Evolutionary conservation across 768 basidiomycete species (phyloP), one percentile per base, ranked within the genome.

Genomic region (Mrakia blollopis): DNA sequence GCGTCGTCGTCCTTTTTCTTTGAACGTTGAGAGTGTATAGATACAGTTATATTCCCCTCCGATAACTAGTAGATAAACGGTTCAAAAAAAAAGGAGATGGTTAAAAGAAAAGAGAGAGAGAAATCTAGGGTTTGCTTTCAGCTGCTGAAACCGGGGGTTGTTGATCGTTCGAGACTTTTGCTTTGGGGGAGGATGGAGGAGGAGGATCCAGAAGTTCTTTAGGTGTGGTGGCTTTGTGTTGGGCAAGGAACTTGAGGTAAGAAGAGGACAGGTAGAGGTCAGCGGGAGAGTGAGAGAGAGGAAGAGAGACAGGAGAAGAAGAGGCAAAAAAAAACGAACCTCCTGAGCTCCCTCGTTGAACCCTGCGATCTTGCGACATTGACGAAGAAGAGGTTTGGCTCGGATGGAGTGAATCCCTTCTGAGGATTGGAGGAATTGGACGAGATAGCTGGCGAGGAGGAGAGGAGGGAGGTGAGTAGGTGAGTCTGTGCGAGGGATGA

Each of bases 331-430:
- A 5, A 25, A 32, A 71, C 69, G 47, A 71, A 71, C 69, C 44
- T 52, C 69, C 41, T 71, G 44, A 5, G 69, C 69, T n/a, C 28
- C 44, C 47, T 71, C 44, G 44, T 18, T 41, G 21, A 71, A 71
- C n/a, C 69, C 44, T 0, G n/a, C 5, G 28, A 71, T 54, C n/a
- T 71, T 71, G 14, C 69, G 69, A 14, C 69, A 71, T 21, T 71
- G 41, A 2, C 69, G 69, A n/a, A 71, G 69, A 13, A 71, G 39
- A 25, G 69, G 69, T 47, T 71, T 71, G 69, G 69, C 69, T 28
- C 69, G 69, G 13, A 28, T 6, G 13, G 44, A 54, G 69, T 54
- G 44, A 14, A 71, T 47, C 2, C 23, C 28, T 47, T 71, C 69
- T 3, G 44, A 23, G 69, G 69, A 71, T 41, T 71, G 69, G 28